phyloP scores from a whole-genome alignment of 345 rosid genomes.

The Citrus maxima region DNA sequence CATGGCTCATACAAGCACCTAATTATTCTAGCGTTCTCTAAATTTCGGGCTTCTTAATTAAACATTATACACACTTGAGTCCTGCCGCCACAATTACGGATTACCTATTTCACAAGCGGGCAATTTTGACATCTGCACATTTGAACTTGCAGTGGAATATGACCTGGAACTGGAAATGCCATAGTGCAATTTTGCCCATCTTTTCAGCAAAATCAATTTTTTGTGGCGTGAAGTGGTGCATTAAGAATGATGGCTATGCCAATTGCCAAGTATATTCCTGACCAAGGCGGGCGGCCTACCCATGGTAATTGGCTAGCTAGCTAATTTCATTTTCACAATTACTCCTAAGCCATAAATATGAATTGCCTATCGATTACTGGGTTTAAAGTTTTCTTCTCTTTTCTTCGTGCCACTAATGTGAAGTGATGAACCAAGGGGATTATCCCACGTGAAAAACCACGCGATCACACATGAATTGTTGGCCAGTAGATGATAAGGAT shows the following conservation, averaged over 20 bases:
- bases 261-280: neutral
- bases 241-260: neutral
- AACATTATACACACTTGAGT: too few relatives aligned
- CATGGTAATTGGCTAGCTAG: neutral
- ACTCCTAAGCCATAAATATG: neutral
- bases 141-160: neutral
- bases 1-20: too few relatives aligned
- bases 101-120: neutral
- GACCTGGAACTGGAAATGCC: neutral
- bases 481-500: neutral
- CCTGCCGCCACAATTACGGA: neutral
- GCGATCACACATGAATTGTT: neutral
- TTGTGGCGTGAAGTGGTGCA: neutral
- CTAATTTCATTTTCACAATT: neutral
- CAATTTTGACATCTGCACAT: neutral
- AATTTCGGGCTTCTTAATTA: too few relatives aligned
- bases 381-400: too few relatives aligned
- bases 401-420: too few relatives aligned
- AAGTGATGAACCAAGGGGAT: too few relatives aligned
- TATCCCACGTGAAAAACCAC: neutral
- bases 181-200: neutral
- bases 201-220: neutral
- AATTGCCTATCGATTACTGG: neutral
- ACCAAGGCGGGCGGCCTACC: neutral
- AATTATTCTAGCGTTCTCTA: too few relatives aligned